Conservation (phyloP, 1,284 basidiomycete species). For the Apiotrichum montevideense region DNA sequence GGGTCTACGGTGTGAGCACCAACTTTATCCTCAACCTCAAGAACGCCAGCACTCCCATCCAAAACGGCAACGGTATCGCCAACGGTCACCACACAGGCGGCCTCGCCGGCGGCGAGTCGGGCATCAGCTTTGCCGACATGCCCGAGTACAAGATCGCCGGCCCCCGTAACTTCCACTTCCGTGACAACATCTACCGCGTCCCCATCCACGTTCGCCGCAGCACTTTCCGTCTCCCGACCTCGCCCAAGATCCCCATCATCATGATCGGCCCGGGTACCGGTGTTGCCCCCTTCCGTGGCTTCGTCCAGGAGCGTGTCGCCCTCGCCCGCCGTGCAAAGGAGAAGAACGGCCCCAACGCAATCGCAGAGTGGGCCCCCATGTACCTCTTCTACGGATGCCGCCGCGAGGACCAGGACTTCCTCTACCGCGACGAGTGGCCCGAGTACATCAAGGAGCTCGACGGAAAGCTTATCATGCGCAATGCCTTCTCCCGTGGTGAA, state of each 20-base stretch:
- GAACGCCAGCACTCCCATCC: conserved; percentile 57
- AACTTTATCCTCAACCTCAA: conserved; percentile 92
- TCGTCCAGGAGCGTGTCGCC: conserved; percentile 94
- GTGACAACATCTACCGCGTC: conserved; percentile 65
- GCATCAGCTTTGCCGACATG: conserved; percentile 11
- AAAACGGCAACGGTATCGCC: conserved; percentile 29
- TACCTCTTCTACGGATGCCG: conserved; percentile 95
- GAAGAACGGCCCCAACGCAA: conserved; percentile 80
- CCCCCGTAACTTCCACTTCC: conserved; percentile 71
- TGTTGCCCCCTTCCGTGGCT: conserved; percentile 97
- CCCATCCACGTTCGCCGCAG: conserved; percentile 93
- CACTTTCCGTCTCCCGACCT: conserved; percentile 93
- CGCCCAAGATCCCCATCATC: conserved; percentile 95
- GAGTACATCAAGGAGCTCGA: conserved; percentile 76
- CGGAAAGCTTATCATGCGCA: conserved; percentile 83
- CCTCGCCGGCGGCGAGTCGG: conserved; percentile 9
- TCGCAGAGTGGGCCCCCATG: conserved; percentile 91
- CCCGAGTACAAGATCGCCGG: conserved; percentile 83
- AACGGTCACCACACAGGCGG: conserved; percentile 7
- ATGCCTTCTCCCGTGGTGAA: conserved; percentile 80
- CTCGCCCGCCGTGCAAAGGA: conserved; percentile 87
- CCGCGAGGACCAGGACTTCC: conserved; percentile 75
- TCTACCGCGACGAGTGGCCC: conserved; percentile 94
- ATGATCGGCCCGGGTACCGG: conserved; percentile 98
- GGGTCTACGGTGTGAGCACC: conserved; percentile 78